Base-by-base conservation (phyloP, 768 basidiomycete species). In the Rhodosporidiobolus sp. region DNA sequence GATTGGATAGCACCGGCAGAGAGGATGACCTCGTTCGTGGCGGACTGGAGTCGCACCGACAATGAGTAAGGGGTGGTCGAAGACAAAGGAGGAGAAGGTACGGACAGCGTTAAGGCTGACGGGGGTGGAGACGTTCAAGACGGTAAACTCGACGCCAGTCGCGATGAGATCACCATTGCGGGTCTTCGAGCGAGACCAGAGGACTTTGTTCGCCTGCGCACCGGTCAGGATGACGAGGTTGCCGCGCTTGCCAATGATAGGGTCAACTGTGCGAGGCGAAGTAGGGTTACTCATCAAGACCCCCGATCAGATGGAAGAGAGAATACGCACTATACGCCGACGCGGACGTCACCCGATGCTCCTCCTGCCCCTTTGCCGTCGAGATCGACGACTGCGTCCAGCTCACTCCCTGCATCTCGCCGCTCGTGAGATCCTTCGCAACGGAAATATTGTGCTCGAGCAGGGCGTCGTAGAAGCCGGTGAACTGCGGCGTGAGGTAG, bases 151-250 rank as follows among this genome's bases (percentile, higher is more conserved):
- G 14, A 75, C 63, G 16, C 74, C 74, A 3, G 38, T 20, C 1
- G 74, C 74, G 52, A 70, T 50, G 28, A 65, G 48, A 54, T 65
- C 49, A 12, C 46, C 53, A 17, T 9, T 6, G 2, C 22, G 2
- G 48, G 2, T 50, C 58, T 62, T 58, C 19, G 14, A 2, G 14
- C 32, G 0, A 0, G n/a, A 9, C 60, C 63, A 71, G 67, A 56
- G 52, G 67, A 75, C 60, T 11, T 35, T n/a, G 38, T 81, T 81
- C 12, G 81, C 83, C 45, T 83, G 83, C n/a, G 81, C 80, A 54
- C 79, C 77, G 14, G 82, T 81, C 45, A 84, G 72, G 64, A 83
- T 81, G 69, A 79, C 78, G 17, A 83, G 76, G 70, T 83, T 82
- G 43, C 14, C 58, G 10, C 73, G 68, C 26, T 67, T 54, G 26